Evolutionary conservation across 1,139 yeast genomes (phyloP).

Genomic region (Arxiozyma heterogenica): DNA sequence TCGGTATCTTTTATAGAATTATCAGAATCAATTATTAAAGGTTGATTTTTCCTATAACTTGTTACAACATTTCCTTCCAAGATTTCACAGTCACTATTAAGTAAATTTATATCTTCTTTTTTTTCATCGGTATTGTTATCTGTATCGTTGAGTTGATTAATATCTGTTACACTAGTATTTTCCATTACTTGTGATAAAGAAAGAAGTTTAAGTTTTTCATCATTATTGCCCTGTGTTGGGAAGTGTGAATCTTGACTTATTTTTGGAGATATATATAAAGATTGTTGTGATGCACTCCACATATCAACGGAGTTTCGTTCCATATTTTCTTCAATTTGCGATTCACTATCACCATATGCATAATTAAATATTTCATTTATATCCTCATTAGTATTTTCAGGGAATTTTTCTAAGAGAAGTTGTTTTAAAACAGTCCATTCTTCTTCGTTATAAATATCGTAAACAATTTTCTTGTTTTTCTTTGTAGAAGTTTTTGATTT

Average conservation of each 20-base stretch:
- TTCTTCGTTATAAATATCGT: constrained; percentile 22
- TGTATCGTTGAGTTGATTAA: not conserved
- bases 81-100: not conserved
- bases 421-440: constrained; percentile 23
- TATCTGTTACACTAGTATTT: constrained; percentile 8
- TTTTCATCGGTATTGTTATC: constrained; percentile 3
- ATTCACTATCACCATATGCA: constrained; percentile 19
- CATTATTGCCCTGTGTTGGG: not conserved
- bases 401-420: constrained; percentile 16
- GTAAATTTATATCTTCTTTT: not conserved
- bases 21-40: not conserved
- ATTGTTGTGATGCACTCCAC: constrained; percentile 26
- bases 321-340: not conserved
- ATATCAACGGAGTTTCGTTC: constrained; percentile 6
- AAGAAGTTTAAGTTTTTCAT: constrained; percentile 11
- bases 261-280: constrained; percentile 9
- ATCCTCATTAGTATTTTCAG: constrained; percentile 17
- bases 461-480: constrained; percentile 1
- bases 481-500: constrained; percentile 1
- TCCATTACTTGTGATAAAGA: constrained; percentile 26
- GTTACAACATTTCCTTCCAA: not conserved
- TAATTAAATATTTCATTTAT: constrained; percentile 17
- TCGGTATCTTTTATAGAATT: not conserved
- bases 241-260: not conserved
- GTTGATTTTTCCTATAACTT: not conserved